These are phyloP conservation scores for Paradendryphiella salina DNA, from an alignment of 2,329 filamentous ascomycete genomes.

Conservation along the genomic window DNA sequence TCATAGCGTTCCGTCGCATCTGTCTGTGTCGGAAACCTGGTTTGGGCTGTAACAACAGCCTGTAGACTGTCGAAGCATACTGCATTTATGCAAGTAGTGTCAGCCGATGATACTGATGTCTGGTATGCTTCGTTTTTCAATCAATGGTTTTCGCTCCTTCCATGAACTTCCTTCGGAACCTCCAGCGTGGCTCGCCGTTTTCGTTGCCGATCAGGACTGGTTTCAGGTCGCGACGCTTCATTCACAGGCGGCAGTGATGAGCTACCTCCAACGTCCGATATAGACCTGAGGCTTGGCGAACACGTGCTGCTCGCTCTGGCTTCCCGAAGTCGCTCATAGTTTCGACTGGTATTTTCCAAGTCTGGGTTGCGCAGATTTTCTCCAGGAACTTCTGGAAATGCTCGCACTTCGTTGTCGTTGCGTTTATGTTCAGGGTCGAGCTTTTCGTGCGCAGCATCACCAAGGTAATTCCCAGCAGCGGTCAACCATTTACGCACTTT, in stretches of 20 bases:
- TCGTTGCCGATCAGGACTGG: slow-evolving; percentile 15
- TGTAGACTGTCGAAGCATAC: neutral
- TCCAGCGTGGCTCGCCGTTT: slow-evolving; percentile 27
- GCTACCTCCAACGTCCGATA: slow-evolving; percentile 26
- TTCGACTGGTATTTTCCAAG: slow-evolving; percentile 47
- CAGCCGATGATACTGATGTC: neutral
- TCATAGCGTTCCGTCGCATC: slow-evolving; percentile 32
- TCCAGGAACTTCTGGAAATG: slow-evolving; percentile 62
- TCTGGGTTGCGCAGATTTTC: slow-evolving; percentile 53
- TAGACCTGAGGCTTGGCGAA: slow-evolving; percentile 39
- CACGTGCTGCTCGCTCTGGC: slow-evolving; percentile 48
- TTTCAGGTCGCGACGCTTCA: slow-evolving; percentile 15
- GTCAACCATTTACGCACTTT: slow-evolving; percentile 48
- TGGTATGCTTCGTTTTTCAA: neutral
- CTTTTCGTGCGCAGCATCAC: slow-evolving; percentile 52
- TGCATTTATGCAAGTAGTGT: neutral
- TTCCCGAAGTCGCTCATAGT: slow-evolving; percentile 50
- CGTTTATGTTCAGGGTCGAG: slow-evolving; percentile 54
- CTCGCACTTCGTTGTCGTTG: slow-evolving; percentile 50
- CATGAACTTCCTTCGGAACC: slow-evolving; percentile 22
- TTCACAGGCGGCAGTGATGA: slow-evolving; percentile 19
- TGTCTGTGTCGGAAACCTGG: slow-evolving; percentile 34
- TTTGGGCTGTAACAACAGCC: slow-evolving; percentile 24
- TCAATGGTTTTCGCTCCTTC: slow-evolving; percentile 20
- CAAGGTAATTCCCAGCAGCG: slow-evolving; percentile 52